A percentile compares a stretch with the other conserved stretches of the same genome.
Evolutionary conservation across 73 alveolate genomes (phyloP).

Genomic region (Blepharisma japonicum): DNA sequence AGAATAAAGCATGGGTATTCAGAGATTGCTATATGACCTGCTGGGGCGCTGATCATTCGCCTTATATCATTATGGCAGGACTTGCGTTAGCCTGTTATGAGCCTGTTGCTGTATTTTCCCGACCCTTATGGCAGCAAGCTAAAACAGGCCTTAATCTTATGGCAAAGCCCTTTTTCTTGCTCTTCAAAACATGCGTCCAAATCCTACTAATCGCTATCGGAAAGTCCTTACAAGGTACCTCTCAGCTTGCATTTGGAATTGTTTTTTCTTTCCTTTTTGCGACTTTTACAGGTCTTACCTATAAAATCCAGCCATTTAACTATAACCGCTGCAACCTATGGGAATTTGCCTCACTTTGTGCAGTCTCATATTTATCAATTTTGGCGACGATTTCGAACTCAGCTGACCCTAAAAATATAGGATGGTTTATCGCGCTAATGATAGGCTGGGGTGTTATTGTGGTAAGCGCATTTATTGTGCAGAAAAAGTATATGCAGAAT

Average conservation of each 20-base stretch:
- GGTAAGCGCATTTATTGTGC: background rate
- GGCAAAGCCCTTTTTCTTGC: slow-evolving; percentile 15
- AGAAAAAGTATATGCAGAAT: slow-evolving; percentile 25
- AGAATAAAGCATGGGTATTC: background rate
- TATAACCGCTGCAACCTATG: slow-evolving; percentile 34
- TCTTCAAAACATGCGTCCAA: slow-evolving; percentile 19
- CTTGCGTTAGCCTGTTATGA: slow-evolving; percentile 23
- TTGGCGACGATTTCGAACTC: slow-evolving; percentile 28
- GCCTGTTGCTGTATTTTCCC: slow-evolving; percentile 26
- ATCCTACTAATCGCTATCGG: slow-evolving; percentile 31
- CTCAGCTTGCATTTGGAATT: slow-evolving; percentile 27
- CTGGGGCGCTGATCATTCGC: slow-evolving; percentile 18
- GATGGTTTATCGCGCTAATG: slow-evolving; percentile 19
- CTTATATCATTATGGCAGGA: slow-evolving; percentile 18
- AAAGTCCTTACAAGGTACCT: slow-evolving; percentile 13
- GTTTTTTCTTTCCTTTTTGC: background rate
- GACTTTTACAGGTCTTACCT: slow-evolving; percentile 22
- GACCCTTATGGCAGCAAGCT: slow-evolving; percentile 32
- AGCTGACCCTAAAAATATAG: slow-evolving; percentile 14
- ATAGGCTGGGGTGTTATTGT: slow-evolving; percentile 26
- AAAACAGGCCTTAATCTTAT: slow-evolving; percentile 28
- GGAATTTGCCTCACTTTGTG: slow-evolving; percentile 12
- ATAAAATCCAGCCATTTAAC: slow-evolving; percentile 27
- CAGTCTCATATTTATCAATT: slow-evolving; percentile 19
- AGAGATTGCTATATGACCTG: slow-evolving; percentile 27